phyloP scores from a whole-genome alignment of 1,284 basidiomycete genomes.

The Pyrrhoderma noxium region DNA sequence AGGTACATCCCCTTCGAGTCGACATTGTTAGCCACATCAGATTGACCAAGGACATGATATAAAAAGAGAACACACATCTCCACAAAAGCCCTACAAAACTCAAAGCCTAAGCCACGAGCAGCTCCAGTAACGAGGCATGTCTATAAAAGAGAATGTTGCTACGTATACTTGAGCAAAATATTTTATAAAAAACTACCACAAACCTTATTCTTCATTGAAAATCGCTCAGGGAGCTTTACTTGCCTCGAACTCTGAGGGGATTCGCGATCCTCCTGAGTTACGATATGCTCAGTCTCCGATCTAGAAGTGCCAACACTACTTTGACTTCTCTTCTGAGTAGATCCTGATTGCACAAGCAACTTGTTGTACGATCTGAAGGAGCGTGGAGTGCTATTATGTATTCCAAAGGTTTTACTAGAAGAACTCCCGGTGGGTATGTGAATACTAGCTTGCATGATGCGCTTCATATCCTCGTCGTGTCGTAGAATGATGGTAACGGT shows the following conservation, averaged over 20 bases:
- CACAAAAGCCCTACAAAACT: conserved; percentile 85
- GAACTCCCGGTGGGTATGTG: too few species aligned
- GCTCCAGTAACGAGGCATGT: conserved; percentile 91
- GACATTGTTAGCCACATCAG: conserved; percentile 5
- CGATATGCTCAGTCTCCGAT: neutral
- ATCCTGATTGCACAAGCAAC: too few species aligned
- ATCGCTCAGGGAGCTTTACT: conserved; percentile 45
- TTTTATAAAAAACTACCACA: conserved; percentile 3
- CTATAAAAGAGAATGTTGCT: conserved; percentile 31
- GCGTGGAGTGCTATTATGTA: too few species aligned
- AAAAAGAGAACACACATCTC: conserved; percentile 54
- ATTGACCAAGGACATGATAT: conserved; percentile 2
- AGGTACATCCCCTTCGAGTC: conserved; percentile 67
- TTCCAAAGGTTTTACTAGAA: too few species aligned
- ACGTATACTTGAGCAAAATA: too few species aligned
- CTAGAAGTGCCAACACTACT: too few species aligned
- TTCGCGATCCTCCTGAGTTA: conserved; percentile 3
- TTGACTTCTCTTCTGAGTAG: too few species aligned
- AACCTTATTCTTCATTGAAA: conserved; percentile 67
- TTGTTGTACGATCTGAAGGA: too few species aligned
- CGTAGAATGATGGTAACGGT: too few species aligned
- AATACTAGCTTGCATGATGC: too few species aligned
- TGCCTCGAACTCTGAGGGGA: conserved; percentile 13
- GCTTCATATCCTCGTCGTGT: too few species aligned
- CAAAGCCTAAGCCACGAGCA: conserved; percentile 81